Conservation (phyloP, 331 rosid genomes). For the Pyracantha coccinea region DNA sequence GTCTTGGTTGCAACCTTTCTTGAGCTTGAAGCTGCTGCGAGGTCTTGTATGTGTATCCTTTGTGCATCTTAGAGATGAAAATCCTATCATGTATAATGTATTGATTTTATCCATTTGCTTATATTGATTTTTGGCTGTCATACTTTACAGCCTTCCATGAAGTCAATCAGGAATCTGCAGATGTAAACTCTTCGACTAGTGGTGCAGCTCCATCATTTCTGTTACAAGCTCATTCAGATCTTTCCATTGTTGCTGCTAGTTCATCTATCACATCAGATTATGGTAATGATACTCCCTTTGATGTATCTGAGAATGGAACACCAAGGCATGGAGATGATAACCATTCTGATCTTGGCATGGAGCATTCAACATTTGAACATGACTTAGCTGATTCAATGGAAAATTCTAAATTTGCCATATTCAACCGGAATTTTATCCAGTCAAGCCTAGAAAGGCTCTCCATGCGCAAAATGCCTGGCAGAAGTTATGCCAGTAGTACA, state of each 20-base stretch:
- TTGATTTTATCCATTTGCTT: not conserved
- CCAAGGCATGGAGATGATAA: conserved; percentile 34
- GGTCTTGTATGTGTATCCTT: conserved; percentile 62
- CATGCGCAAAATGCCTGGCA: conserved; percentile 6
- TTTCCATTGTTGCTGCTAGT: conserved; percentile 29
- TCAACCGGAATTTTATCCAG: conserved; percentile 22
- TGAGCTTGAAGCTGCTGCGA: conserved; percentile 96
- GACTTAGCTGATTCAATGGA: conserved; percentile 26
- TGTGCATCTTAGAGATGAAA: conserved; percentile 7
- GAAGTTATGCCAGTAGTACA: conserved; percentile 7
- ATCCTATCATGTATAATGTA: not conserved
- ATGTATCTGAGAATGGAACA: conserved; percentile 54
- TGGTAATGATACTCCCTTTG: conserved; percentile 44
- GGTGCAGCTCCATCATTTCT: conserved; percentile 27
- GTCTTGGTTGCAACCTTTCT: conserved; percentile 67
- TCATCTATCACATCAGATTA: conserved; percentile 46
- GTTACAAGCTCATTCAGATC: conserved; percentile 35
- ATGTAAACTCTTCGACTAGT: conserved; percentile 32
- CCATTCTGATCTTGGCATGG: conserved; percentile 30
- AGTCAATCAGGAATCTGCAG: conserved; percentile 32
- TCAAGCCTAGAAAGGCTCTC: conserved; percentile 23
- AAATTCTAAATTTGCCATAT: conserved; percentile 23
- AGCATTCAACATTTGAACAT: conserved; percentile 25
- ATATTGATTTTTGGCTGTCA: not conserved
- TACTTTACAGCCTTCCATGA: conserved; percentile 56